Conservation (phyloP, 306 rosid species). For the Fragaria nilgerrensis region DNA sequence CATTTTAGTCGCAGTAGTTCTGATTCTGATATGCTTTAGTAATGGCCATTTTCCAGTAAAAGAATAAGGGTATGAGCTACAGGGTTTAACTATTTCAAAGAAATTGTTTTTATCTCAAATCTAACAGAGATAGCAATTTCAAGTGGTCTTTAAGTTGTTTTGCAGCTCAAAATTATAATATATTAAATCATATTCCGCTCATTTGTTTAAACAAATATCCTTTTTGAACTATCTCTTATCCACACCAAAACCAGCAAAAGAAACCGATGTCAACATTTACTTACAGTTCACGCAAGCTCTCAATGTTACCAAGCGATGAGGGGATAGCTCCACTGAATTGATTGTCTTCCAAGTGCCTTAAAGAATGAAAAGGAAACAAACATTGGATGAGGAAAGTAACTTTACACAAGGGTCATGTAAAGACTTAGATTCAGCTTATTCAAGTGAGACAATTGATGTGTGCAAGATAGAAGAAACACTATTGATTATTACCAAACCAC, state of each 20-base stretch:
- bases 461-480: constrained; percentile 9
- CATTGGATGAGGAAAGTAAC: constrained; percentile 16
- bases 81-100: not conserved
- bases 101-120: not conserved
- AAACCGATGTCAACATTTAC: constrained; percentile 16
- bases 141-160: not conserved
- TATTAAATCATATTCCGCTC: not conserved
- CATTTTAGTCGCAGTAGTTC: not conserved
- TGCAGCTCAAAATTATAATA: not conserved
- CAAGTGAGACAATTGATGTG: constrained; percentile 6
- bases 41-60: not conserved
- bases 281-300: constrained; percentile 71
- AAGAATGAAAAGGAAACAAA: constrained; percentile 5
- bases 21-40: not conserved
- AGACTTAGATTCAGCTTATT: constrained; percentile 24
- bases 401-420: constrained; percentile 15
- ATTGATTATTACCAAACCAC: constrained; percentile 7
- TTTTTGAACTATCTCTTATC: not conserved
- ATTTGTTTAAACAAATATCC: not conserved
- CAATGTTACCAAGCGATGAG: constrained; percentile 59
- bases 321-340: constrained; percentile 77
- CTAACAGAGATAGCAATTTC: not conserved
- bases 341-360: constrained; percentile 85
- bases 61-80: not conserved
- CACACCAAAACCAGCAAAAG: not conserved